phyloP scores from a whole-genome alignment of 371 early-diverging fungal genomes.

The Syncephalis fuscata region DNA sequence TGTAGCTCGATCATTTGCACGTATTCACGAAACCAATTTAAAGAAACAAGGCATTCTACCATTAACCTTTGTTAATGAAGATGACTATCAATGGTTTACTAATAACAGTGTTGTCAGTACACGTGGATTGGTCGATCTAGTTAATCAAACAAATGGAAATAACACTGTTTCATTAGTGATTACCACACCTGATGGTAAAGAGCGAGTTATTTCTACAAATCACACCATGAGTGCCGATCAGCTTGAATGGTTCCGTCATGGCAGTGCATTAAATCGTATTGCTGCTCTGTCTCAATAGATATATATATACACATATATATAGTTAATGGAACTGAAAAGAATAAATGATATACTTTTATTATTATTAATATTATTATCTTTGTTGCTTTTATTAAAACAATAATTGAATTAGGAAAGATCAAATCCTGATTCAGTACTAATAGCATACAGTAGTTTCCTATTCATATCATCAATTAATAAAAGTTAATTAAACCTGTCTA shows the following conservation, averaged over 20 bases:
- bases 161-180: conserved; percentile 33
- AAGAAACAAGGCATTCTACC: conserved; percentile 97
- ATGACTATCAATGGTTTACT: conserved; percentile 62
- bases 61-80: conserved; percentile 68
- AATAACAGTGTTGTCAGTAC: conserved; percentile 69
- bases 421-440: conserved; percentile 81
- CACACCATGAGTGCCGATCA: conserved; percentile 92
- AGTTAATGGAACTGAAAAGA: background rate
- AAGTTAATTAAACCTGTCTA: background rate
- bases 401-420: conserved; percentile 48
- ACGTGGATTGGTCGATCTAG: conserved; percentile 47
- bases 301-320: no score
- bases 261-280: conserved; percentile 62
- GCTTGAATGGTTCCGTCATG: conserved; percentile 86
- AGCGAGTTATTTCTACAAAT: conserved; percentile 30
- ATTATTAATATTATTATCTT: background rate
- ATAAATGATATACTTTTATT: background rate
- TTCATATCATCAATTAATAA: conserved; percentile 7
- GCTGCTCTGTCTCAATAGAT: background rate
- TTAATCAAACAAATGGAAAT: conserved; percentile 11
- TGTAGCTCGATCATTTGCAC: conserved; percentile 83
- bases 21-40: conserved; percentile 96
- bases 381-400: background rate
- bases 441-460: conserved; percentile 76
- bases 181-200: conserved; percentile 30